These are phyloP conservation scores for Pseudozyma sp. DNA, from an alignment of 1,284 basidiomycete genomes.

Conservation along the genomic window DNA sequence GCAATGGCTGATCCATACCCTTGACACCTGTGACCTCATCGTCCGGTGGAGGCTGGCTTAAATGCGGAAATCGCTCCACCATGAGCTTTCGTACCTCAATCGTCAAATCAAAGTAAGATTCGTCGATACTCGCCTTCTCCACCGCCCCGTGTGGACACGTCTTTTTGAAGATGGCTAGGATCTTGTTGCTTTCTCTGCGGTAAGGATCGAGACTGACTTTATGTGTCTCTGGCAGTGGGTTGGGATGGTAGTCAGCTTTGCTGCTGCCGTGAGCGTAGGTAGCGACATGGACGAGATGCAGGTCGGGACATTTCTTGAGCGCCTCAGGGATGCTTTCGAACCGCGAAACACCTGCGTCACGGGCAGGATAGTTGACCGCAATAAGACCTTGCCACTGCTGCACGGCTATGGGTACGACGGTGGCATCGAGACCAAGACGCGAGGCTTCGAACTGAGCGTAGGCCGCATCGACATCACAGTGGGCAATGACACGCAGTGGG, in stretches of 20 bases:
- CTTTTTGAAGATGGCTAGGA: conserved; percentile 86
- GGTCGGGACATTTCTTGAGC: conserved; percentile 85
- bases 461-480: conserved; percentile 77
- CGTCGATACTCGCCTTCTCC: conserved; percentile 76
- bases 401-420: conserved; percentile 83
- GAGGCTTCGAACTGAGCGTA: conserved; percentile 82
- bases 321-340: conserved; percentile 57
- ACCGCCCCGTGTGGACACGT: conserved; percentile 76
- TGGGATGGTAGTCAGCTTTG: conserved; percentile 85
- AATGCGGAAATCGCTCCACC: conserved; percentile 74
- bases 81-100: conserved; percentile 64
- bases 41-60: conserved; percentile 70
- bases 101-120: conserved; percentile 67
- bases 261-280: conserved; percentile 76
- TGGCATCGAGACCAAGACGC: conserved; percentile 78
- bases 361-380: conserved; percentile 94
- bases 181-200: conserved; percentile 87
- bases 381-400: conserved; percentile 89
- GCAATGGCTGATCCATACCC: conserved; percentile 84
- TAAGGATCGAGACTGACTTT: conserved; percentile 97
- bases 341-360: conserved; percentile 87
- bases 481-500: conserved; percentile 76
- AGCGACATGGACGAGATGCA: conserved; percentile 90
- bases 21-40: conserved; percentile 58
- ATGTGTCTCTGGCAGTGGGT: conserved; percentile 85